These are phyloP conservation scores for Candida maltosa DNA, from an alignment of 805 yeast genomes.

Conservation along the genomic window DNA sequence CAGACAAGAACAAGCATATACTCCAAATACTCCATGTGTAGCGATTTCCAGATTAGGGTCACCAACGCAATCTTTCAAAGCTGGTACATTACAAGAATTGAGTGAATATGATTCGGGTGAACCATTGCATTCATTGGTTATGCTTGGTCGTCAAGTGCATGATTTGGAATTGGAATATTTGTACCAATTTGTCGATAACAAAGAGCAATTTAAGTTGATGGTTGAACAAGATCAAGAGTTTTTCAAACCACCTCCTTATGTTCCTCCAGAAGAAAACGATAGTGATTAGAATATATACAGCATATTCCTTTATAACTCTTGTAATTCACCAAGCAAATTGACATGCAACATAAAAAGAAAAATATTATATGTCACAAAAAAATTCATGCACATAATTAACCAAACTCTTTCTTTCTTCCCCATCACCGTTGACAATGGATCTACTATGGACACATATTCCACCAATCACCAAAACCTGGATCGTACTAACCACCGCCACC, in stretches of 20 bases:
- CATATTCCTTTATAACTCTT: no score
- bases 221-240: conserved; percentile 60
- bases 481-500: no score
- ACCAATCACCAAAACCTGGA: no score
- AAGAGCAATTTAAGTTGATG: conserved; percentile 44
- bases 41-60: conserved; percentile 92
- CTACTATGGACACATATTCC: no score
- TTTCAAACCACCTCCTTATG: conserved; percentile 71
- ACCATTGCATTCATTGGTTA: conserved; percentile 87
- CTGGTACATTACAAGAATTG: conserved; percentile 78
- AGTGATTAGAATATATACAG: conserved; percentile 11
- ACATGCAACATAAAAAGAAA: no score
- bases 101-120: conserved; percentile 87
- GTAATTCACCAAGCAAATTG: no score
- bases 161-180: conserved; percentile 87
- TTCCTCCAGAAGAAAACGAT: conserved; percentile 37
- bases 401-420: no score
- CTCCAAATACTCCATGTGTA: conserved; percentile 86
- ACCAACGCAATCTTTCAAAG: conserved; percentile 75
- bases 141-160: conserved; percentile 91
- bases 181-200: conserved; percentile 68
- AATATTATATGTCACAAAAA: no score
- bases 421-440: no score
- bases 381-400: no score
- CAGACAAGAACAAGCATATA: conserved; percentile 74